These are phyloP conservation scores for Nemania sp. DNA, from an alignment of 2,329 filamentous ascomycete species.

Conservation along the genomic window DNA sequence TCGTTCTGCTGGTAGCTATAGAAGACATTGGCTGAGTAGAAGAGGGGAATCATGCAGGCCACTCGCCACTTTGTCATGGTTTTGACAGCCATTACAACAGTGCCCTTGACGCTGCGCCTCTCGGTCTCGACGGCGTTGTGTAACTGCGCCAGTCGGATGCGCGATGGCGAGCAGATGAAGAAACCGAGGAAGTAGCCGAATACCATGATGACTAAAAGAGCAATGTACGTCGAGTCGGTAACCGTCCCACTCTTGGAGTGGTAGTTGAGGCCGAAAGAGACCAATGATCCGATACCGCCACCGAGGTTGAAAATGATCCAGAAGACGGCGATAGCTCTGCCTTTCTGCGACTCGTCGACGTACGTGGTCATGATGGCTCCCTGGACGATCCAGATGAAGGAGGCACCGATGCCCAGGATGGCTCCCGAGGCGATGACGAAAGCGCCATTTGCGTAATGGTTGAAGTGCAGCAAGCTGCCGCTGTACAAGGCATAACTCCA, in stretches of 20 bases:
- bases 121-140: conserved; percentile 22
- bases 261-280: conserved; percentile 27
- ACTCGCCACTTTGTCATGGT: conserved; percentile 25
- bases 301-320: conserved; percentile 29
- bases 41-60: conserved; percentile 22
- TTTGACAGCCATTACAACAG: conserved; percentile 14
- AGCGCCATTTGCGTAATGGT: conserved; percentile 13
- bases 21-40: conserved; percentile 26
- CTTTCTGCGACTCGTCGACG: conserved; percentile 28
- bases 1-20: conserved; percentile 29
- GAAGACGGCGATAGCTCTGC: conserved; percentile 25
- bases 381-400: conserved; percentile 28
- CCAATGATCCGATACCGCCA: conserved; percentile 24
- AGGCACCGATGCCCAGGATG: conserved; percentile 23
- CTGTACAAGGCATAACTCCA: conserved; percentile 27
- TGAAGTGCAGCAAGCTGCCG: conserved; percentile 26
- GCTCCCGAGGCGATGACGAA: conserved; percentile 26
- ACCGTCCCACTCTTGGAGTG: conserved; percentile 23
- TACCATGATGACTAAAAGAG: conserved; percentile 24
- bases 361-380: conserved; percentile 28
- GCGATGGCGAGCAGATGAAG: conserved; percentile 23
- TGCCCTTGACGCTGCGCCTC: conserved; percentile 19
- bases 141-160: conserved; percentile 22
- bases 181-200: conserved; percentile 25
- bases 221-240: conserved; percentile 24